Percentiles rank a stretch among this genome's conserved stretches.
Conservation (phyloP, 106 monocot species). For the Dioscorea zingiberensis region DNA sequence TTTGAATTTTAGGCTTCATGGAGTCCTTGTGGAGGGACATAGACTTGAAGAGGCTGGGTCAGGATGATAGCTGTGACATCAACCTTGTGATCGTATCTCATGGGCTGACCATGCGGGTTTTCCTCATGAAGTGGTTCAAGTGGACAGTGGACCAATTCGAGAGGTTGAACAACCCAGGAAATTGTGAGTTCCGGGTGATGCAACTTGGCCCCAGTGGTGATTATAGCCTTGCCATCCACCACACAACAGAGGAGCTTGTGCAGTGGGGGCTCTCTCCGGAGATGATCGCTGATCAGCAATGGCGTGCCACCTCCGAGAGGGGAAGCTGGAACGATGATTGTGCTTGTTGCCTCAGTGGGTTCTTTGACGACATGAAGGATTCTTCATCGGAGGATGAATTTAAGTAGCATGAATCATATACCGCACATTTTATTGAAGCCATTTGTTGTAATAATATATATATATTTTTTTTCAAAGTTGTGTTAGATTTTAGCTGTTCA, state of each 20-base stretch:
- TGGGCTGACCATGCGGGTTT: constrained; percentile 79
- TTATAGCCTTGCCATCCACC: constrained; percentile 84
- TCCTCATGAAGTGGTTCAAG: constrained; percentile 99
- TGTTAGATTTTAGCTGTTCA: too few relatives aligned
- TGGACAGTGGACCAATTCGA: constrained; percentile 97
- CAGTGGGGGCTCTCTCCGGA: constrained; percentile 79
- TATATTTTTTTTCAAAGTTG: too few relatives aligned
- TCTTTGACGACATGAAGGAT: constrained; percentile 39
- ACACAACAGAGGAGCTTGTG: constrained; percentile 64
- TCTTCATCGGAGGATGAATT: not conserved
- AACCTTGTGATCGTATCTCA: constrained; percentile 86
- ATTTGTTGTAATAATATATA: too few relatives aligned
- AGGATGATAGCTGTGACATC: constrained; percentile 52
- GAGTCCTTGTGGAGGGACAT: constrained; percentile 96
- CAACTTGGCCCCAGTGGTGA: constrained; percentile 75
- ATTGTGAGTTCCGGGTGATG: constrained; percentile 92
- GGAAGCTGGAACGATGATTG: constrained; percentile 50
- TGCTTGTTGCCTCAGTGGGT: constrained; percentile 29
- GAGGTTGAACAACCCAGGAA: constrained; percentile 69
- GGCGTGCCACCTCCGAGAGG: constrained; percentile 46
- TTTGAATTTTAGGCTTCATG: constrained; percentile 58
- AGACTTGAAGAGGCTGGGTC: constrained; percentile 70
- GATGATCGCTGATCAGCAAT: constrained; percentile 86
- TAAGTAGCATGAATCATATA: too few relatives aligned
- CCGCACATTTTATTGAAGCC: too few relatives aligned